Conservation (phyloP, 257 asterid genomes). For the Petunia axillaris region DNA sequence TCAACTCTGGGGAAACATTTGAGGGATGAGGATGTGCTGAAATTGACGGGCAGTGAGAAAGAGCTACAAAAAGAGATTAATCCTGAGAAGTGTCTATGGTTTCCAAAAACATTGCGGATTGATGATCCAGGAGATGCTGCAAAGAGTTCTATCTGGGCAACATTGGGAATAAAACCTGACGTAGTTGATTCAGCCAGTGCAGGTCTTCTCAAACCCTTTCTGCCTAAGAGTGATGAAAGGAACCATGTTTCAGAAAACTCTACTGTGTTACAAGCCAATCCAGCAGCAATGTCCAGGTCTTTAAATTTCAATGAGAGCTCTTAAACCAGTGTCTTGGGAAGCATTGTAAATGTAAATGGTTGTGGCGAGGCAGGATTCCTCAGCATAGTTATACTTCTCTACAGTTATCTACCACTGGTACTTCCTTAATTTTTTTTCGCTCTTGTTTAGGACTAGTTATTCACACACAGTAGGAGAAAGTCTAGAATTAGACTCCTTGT, state of each 20-base stretch:
- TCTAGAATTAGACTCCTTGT: slow-evolving; percentile 15
- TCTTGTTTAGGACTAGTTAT: slow-evolving; percentile 19
- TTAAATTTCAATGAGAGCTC: slow-evolving; percentile 70
- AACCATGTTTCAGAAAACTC: slow-evolving; percentile 47
- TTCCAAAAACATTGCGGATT: slow-evolving; percentile 75
- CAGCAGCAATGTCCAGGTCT: slow-evolving; percentile 82
- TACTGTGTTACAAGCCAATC: slow-evolving; percentile 71
- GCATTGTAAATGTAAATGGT: slow-evolving; percentile 21
- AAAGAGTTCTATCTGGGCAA: slow-evolving; percentile 79
- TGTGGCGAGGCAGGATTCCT: neutral
- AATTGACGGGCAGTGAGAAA: slow-evolving; percentile 17
- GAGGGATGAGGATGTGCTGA: slow-evolving; percentile 48
- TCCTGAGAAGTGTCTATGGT: slow-evolving; percentile 62
- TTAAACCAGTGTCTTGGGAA: slow-evolving; percentile 29
- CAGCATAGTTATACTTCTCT: slow-evolving; percentile 16
- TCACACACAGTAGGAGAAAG: slow-evolving; percentile 11
- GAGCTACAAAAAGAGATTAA: slow-evolving; percentile 36
- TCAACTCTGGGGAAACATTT: slow-evolving; percentile 59
- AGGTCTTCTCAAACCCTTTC: slow-evolving; percentile 64
- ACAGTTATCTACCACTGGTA: neutral
- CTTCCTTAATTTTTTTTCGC: neutral
- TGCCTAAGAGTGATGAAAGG: slow-evolving; percentile 50
- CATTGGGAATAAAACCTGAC: slow-evolving; percentile 63
- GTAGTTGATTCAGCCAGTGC: slow-evolving; percentile 44
- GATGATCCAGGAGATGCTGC: slow-evolving; percentile 76